phyloP scores from a whole-genome alignment of 2,329 filamentous ascomycete genomes.

The Ophiostoma sp. region DNA sequence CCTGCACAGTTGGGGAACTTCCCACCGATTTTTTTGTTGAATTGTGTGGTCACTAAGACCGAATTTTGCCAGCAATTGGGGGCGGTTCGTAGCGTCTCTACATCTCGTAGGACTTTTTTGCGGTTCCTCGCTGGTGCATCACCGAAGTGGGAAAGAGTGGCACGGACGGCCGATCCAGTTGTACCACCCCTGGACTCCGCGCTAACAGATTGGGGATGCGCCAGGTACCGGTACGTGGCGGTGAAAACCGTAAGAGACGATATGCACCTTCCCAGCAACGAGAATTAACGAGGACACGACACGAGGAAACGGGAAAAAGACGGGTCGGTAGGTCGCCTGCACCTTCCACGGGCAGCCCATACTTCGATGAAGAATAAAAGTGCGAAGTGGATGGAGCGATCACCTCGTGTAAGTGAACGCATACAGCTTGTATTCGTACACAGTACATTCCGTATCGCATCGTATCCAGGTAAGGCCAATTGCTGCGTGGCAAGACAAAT shows the following conservation, averaged over 20 bases:
- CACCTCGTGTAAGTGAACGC: neutral
- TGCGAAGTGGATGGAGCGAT: neutral
- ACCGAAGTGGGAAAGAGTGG: neutral
- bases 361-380: neutral
- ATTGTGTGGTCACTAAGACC: slow-evolving; percentile 2
- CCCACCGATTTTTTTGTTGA: slow-evolving; percentile 28
- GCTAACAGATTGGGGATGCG: slow-evolving; percentile 9
- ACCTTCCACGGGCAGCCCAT: neutral
- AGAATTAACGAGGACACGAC: neutral
- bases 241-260: neutral
- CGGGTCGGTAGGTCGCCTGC: slow-evolving; percentile 10
- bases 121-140: neutral
- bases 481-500: neutral
- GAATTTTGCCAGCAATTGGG: slow-evolving; percentile 13
- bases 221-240: slow-evolving; percentile 20
- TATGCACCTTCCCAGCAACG: slow-evolving; percentile 1
- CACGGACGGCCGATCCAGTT: slow-evolving; percentile 19
- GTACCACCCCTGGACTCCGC: slow-evolving; percentile 13
- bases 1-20: slow-evolving; percentile 19
- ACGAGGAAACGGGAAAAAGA: neutral
- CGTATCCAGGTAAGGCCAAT: slow-evolving; percentile 2
- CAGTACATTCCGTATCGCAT: neutral
- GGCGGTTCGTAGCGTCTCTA: neutral
- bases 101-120: slow-evolving; percentile 10
- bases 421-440: neutral